Conservation (phyloP, 192 early-diverging fungal genomes). For the Linderina pennispora region DNA sequence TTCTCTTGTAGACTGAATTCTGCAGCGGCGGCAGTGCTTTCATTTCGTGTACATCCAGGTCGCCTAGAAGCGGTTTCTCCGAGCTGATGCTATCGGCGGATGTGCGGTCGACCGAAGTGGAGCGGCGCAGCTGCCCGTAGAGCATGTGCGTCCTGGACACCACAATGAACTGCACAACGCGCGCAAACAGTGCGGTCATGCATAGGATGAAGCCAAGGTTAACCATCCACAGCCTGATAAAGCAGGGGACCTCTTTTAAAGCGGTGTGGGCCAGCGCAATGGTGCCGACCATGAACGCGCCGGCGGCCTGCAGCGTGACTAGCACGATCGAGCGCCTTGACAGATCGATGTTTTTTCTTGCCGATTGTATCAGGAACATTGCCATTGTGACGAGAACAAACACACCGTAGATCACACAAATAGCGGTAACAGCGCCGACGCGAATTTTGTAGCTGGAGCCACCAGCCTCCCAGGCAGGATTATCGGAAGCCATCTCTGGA, state of each 20-base stretch:
- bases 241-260: conserved; percentile 28
- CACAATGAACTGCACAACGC: conserved; percentile 22
- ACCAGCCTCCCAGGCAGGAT: conserved; percentile 15
- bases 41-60: neutral
- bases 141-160: conserved; percentile 2
- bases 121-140: neutral
- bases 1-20: conserved; percentile 3
- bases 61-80: neutral
- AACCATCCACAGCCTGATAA: conserved; percentile 30
- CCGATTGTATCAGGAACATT: conserved; percentile 11
- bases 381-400: conserved; percentile 13
- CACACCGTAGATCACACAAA: conserved; percentile 8
- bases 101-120: neutral
- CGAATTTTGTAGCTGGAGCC: conserved; percentile 17
- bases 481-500: neutral
- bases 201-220: conserved; percentile 26
- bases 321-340: conserved; percentile 21
- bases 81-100: neutral
- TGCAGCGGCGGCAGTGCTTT: neutral
- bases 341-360: conserved; percentile 26
- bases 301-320: conserved; percentile 13
- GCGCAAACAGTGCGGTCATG: conserved; percentile 24
- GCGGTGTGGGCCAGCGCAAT: conserved; percentile 17
- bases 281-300: conserved; percentile 17
- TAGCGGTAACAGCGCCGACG: neutral